phyloP scores from a whole-genome alignment of 2,329 filamentous ascomycete genomes.

The Ophiostoma sp. region DNA sequence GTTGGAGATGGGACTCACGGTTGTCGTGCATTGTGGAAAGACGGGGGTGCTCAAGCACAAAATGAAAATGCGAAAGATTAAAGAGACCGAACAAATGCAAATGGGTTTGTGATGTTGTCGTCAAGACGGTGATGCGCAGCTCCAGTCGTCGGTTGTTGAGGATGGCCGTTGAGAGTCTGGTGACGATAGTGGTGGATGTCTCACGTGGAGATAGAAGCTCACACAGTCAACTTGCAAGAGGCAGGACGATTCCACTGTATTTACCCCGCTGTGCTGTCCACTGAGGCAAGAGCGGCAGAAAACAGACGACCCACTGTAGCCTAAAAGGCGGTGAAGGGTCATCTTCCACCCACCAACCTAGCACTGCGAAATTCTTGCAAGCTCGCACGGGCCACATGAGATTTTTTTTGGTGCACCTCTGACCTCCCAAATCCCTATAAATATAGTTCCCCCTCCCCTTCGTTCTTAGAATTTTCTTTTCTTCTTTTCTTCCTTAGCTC shows the following conservation, averaged over 20 bases:
- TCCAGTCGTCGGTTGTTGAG: background rate
- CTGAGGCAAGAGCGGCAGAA: slow-evolving; percentile 13
- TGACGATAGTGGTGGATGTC: background rate
- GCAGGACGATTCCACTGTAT: background rate
- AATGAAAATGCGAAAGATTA: background rate
- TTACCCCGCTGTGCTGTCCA: background rate
- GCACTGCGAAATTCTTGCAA: slow-evolving; percentile 10
- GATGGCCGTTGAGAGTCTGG: background rate
- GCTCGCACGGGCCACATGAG: slow-evolving; percentile 27
- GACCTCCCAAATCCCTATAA: slow-evolving; percentile 27
- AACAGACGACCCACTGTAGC: background rate
- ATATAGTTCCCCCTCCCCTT: background rate
- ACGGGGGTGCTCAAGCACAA: background rate
- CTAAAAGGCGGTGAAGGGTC: slow-evolving; percentile 10
- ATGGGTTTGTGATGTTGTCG: background rate
- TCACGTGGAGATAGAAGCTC: slow-evolving; percentile 7
- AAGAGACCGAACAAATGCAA: background rate
- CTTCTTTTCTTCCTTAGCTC: slow-evolving; percentile 56
- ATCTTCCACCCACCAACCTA: background rate
- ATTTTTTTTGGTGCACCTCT: slow-evolving; percentile 32
- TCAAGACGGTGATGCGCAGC: background rate
- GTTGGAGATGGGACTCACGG: slow-evolving; percentile 20
- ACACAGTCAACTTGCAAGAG: background rate
- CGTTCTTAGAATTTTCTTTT: slow-evolving; percentile 35
- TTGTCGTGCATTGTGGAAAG: slow-evolving; percentile 30